Percentiles rank a stretch among this genome's conserved stretches.
Conservation (phyloP, 164 flowering plant genomes). For the Buxus sempervirens region DNA sequence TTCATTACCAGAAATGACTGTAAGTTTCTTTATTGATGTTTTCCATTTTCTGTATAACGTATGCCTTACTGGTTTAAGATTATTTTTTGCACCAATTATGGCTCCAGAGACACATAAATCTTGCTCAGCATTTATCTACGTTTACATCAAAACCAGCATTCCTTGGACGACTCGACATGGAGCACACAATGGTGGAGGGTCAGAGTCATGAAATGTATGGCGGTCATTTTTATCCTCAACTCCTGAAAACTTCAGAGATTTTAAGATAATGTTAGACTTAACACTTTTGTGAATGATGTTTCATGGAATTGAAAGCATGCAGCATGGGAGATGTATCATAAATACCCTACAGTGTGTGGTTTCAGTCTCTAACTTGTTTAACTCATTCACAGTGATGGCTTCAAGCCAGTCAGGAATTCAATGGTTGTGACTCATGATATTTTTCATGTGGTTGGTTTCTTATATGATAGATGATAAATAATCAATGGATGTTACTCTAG, state of each 20-base stretch:
- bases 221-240: constrained; percentile 1
- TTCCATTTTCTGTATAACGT: not conserved
- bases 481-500: too few relatives aligned
- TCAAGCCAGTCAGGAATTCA: too few relatives aligned
- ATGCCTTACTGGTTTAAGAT: not conserved
- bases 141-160: constrained; percentile 88
- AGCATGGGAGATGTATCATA: not conserved
- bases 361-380: too few relatives aligned
- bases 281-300: not conserved
- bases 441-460: too few relatives aligned
- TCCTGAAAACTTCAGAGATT: not conserved
- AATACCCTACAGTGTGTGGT: too few relatives aligned
- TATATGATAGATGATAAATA: too few relatives aligned
- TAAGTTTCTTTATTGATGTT: constrained; percentile 32
- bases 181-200: constrained; percentile 90
- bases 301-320: not conserved
- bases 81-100: constrained; percentile 9
- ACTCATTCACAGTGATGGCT: too few relatives aligned
- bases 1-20: constrained; percentile 93
- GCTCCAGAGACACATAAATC: constrained; percentile 91
- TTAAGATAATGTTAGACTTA: not conserved
- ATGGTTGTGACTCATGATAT: too few relatives aligned
- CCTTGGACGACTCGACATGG: constrained; percentile 87
- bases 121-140: constrained; percentile 85
- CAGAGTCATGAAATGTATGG: constrained; percentile 91